Evolutionary conservation across 352 stramenopile species (phyloP).

Genomic region (Thalassiosira mediterranea): DNA sequence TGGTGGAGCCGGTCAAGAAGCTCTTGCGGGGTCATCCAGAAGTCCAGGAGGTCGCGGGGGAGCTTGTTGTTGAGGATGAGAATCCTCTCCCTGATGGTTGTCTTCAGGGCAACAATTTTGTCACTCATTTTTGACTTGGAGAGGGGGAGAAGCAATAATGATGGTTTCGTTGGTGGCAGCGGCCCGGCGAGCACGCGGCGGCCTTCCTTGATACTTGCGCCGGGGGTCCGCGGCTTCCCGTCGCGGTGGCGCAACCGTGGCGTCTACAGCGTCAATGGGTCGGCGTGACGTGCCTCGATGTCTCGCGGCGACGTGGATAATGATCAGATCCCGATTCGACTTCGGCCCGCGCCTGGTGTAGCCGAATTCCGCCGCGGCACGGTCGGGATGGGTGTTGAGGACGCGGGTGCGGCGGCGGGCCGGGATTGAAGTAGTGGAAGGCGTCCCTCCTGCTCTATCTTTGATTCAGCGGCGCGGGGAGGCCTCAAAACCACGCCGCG

Average conservation of each 20-base stretch:
- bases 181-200: too few species aligned
- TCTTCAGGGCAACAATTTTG: background rate
- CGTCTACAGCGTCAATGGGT: background rate
- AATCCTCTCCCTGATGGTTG: background rate
- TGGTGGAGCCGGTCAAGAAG: background rate
- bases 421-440: background rate
- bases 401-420: too few species aligned
- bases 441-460: background rate
- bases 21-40: background rate
- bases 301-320: background rate
- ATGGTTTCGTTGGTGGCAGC: background rate
- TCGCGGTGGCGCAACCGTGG: background rate
- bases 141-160: background rate
- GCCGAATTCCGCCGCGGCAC: background rate
- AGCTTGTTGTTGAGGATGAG: background rate
- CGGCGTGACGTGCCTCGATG: background rate
- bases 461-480: background rate
- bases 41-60: background rate
- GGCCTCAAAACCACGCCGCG: background rate
- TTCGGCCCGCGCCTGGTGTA: background rate
- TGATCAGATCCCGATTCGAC: background rate
- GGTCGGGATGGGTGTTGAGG: background rate
- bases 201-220: background rate
- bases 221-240: background rate
- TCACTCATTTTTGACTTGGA: background rate